Percentiles rank a stretch among this genome's conserved stretches.
Evolutionary conservation across 805 yeast species (phyloP).

Genomic region (Blastobotrys americana): DNA sequence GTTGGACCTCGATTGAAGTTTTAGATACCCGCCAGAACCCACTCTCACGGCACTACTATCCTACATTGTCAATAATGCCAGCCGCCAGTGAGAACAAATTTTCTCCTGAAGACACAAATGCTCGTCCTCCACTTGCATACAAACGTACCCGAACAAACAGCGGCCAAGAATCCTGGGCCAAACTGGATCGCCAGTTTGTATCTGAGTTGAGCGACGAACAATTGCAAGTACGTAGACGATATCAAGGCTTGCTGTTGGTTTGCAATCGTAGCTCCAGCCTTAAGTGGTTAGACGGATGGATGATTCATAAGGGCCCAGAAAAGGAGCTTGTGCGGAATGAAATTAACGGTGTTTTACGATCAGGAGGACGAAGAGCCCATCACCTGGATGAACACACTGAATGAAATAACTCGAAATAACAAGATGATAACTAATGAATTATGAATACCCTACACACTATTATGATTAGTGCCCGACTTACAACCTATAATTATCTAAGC

Average conservation of each 20-base stretch:
- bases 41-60: conserved; percentile 21
- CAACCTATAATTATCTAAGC: too few species aligned
- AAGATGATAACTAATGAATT: neutral
- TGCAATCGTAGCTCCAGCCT: conserved; percentile 3
- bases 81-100: neutral
- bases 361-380: too few species aligned
- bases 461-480: too few species aligned
- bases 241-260: conserved; percentile 3
- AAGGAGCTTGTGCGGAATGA: neutral
- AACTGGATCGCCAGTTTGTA: conserved; percentile 7
- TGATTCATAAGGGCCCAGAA: neutral
- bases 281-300: conserved; percentile 13
- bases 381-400: too few species aligned
- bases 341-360: too few species aligned
- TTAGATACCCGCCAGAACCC: conserved; percentile 30
- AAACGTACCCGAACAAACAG: conserved; percentile 1
- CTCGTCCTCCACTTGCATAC: too few species aligned
- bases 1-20: conserved; percentile 17
- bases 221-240: neutral
- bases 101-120: conserved; percentile 1
- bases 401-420: too few species aligned
- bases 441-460: too few species aligned
- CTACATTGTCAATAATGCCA: neutral
- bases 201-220: neutral
- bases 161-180: conserved; percentile 9